Percentiles rank a stretch among this genome's conserved stretches.
These are phyloP conservation scores for Allantophomopsis cytisporea DNA, from an alignment of 2,329 filamentous ascomycete genomes.

Conservation along the genomic window DNA sequence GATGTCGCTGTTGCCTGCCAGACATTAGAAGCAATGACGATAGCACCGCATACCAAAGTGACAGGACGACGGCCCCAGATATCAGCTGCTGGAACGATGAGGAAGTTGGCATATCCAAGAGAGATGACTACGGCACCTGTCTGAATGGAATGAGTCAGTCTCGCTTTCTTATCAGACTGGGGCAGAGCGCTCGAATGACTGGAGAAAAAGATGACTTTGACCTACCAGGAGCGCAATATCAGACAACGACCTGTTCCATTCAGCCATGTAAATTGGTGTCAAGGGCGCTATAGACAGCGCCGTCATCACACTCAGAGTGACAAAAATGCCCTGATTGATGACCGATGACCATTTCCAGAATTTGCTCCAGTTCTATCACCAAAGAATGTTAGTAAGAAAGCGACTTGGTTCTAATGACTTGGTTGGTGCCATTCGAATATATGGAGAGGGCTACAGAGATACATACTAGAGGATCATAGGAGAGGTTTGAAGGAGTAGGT, in stretches of 20 bases:
- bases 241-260: conserved; percentile 19
- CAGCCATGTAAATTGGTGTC: conserved; percentile 19
- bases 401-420: not conserved
- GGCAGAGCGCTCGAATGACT: no score
- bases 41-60: conserved; percentile 16
- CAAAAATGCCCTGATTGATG: conserved; percentile 19
- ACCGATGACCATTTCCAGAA: conserved; percentile 19
- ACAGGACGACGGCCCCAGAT: conserved; percentile 19
- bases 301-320: conserved; percentile 21
- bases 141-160: not conserved
- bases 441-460: no score
- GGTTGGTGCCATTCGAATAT: no score
- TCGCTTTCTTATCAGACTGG: not conserved
- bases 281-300: conserved; percentile 21
- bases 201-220: not conserved
- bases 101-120: conserved; percentile 20
- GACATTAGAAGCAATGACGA: conserved; percentile 17
- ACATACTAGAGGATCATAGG: not conserved
- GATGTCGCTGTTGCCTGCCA: conserved; percentile 18
- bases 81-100: conserved; percentile 19
- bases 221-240: conserved; percentile 20
- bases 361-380: conserved; percentile 20
- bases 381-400: conserved; percentile 14
- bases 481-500: not conserved
- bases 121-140: conserved; percentile 17